Percentiles rank a stretch among this genome's conserved stretches.
These are phyloP conservation scores for Saprolegnia parasitica DNA, from an alignment of 352 stramenopile species.

Conservation along the genomic window DNA sequence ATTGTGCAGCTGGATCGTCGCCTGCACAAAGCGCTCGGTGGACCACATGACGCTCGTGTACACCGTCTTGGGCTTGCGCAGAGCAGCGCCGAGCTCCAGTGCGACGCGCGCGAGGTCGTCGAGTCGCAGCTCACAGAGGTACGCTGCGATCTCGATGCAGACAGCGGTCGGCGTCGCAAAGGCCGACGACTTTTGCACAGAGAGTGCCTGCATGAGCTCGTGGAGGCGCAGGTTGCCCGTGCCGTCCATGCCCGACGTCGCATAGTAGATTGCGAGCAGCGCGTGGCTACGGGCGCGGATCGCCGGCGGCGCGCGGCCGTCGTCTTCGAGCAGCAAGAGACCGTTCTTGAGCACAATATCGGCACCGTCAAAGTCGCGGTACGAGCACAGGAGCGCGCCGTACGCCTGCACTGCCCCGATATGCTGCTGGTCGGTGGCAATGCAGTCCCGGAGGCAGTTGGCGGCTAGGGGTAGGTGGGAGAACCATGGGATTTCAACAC, in stretches of 20 bases:
- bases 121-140: slow-evolving; percentile 44
- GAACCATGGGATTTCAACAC: too few species aligned
- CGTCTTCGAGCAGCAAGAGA: slow-evolving; percentile 25
- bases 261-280: slow-evolving; percentile 59
- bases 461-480: slow-evolving; percentile 5
- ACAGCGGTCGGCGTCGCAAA: slow-evolving; percentile 33
- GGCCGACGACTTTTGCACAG: slow-evolving; percentile 28
- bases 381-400: slow-evolving; percentile 53
- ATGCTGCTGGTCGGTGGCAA: slow-evolving; percentile 43
- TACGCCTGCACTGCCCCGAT: slow-evolving; percentile 47
- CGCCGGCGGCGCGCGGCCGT: neutral
- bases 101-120: slow-evolving; percentile 34
- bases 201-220: slow-evolving; percentile 58
- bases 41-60: neutral
- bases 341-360: slow-evolving; percentile 47
- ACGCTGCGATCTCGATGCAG: slow-evolving; percentile 56
- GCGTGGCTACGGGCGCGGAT: slow-evolving; percentile 36
- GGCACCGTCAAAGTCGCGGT: slow-evolving; percentile 42
- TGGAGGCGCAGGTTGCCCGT: slow-evolving; percentile 62
- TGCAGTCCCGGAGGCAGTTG: slow-evolving; percentile 51
- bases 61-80: slow-evolving; percentile 23
- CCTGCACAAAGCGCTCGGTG: slow-evolving; percentile 15
- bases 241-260: slow-evolving; percentile 38
- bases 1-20: slow-evolving; percentile 6
- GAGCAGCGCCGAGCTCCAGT: slow-evolving; percentile 39